These are phyloP conservation scores for Pyronema domesticum DNA, from an alignment of 495 filamentous ascomycete species.

Conservation along the genomic window DNA sequence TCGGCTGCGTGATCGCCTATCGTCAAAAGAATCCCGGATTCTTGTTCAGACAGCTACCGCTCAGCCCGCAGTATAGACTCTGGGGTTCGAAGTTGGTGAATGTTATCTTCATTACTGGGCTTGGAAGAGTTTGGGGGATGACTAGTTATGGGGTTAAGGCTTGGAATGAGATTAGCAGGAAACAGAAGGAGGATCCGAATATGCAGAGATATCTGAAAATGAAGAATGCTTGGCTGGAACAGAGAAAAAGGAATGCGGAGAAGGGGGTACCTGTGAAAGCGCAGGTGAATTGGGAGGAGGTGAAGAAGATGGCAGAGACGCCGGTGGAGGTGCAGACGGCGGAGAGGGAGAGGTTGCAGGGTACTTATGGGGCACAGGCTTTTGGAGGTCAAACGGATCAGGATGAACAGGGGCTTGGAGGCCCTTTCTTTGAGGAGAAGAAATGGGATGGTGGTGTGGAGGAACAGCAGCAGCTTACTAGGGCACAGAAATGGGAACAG, in stretches of 20 bases:
- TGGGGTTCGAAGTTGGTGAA: not conserved
- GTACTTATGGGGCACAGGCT: not conserved
- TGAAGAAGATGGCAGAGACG: too few relatives aligned
- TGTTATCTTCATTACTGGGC: not conserved
- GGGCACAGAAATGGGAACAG: not conserved
- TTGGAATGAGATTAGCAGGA: conserved; percentile 2
- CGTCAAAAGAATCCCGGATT: not conserved
- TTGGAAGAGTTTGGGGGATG: conserved; percentile 10
- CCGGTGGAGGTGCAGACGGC: not conserved
- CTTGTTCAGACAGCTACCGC: not conserved
- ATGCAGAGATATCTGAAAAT: conserved; percentile 4
- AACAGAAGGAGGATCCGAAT: conserved; percentile 9
- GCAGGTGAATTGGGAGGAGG: too few relatives aligned
- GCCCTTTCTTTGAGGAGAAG: conserved; percentile 6
- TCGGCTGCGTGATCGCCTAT: not conserved
- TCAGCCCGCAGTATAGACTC: not conserved
- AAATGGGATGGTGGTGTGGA: not conserved
- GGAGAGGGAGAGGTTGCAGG: not conserved
- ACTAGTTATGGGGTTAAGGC: conserved; percentile 14
- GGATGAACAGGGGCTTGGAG: conserved; percentile 13
- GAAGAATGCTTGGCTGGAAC: not conserved
- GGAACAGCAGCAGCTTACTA: not conserved
- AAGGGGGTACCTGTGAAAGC: not conserved
- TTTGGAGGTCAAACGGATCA: not conserved
- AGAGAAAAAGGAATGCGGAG: not conserved